Conservation (phyloP, 805 yeast species). For the Naumovozyma dairenensis region DNA sequence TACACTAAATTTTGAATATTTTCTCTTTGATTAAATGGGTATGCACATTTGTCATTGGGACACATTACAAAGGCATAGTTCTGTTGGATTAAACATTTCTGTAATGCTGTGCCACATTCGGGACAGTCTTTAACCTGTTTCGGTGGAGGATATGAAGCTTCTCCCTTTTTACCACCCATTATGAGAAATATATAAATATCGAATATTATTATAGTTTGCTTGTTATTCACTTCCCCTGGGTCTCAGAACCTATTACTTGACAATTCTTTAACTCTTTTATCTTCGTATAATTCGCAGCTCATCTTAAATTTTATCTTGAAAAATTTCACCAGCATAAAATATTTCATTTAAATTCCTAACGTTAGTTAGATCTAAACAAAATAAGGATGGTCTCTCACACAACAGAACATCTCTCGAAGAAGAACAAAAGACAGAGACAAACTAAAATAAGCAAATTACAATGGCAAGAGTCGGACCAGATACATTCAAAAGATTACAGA, state of each 20-base stretch:
- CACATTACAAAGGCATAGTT: constrained; percentile 27
- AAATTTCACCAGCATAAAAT: too few species aligned
- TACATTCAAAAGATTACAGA: constrained; percentile 57
- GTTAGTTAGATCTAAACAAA: neutral
- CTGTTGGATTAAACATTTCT: constrained; percentile 27
- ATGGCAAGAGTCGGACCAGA: constrained; percentile 52
- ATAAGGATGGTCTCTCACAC: neutral
- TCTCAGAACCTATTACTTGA: too few species aligned
- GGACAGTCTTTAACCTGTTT: too few species aligned
- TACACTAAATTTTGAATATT: constrained; percentile 16
- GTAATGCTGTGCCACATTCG: constrained; percentile 16
- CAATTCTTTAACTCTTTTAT: too few species aligned
- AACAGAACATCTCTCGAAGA: too few species aligned
- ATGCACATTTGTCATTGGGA: constrained; percentile 19
- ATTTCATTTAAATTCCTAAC: neutral
- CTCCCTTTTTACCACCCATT: too few species aligned
- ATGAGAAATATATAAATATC: too few species aligned
- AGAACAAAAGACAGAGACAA: neutral
- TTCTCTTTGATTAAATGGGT: constrained; percentile 23
- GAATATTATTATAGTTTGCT: neutral
- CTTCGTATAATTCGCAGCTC: too few species aligned
- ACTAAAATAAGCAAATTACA: neutral
- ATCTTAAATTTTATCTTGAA: too few species aligned
- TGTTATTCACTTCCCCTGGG: neutral
- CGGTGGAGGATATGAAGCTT: too few species aligned